Evolutionary conservation across 148 eudicot species (phyloP), one percentile per base, ranked within the genome.

Genomic region (Chenopodium formosanum): DNA sequence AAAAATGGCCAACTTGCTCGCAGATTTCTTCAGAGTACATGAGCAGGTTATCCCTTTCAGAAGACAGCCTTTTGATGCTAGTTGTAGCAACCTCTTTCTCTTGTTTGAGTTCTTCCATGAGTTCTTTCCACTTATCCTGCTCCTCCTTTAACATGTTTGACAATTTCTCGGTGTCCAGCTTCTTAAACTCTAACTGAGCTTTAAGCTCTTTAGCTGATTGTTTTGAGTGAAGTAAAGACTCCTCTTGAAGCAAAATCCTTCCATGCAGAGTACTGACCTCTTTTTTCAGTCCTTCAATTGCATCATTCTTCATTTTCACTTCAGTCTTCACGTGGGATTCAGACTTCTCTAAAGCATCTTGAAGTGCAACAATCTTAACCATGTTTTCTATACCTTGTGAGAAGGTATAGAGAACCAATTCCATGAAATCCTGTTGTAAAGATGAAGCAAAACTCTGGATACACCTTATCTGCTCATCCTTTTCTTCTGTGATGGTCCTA

Each of bases 21-120:
- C 68, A 77, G 44, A 86, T 60, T 79, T 81, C 85, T 73, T 86
- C 91, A 62, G 86, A 78, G 74, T 82, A 88, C 67, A 19, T 60
- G 71, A 90, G 56, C 81, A 93, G 75, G 76, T 81, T 74, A 20
- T 90, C 94, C 85, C 84, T 88, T 56, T 89, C 88, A 0, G 22
- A 31, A 22, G 82, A 87, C 71, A 88, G 50, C 22, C 82, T 87
- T 71, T 17, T 82, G 69, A 87, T 80, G 75, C 81, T 78, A 76
- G 84, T 82, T 48, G 70, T 62, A 75, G 83, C 75, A 81, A 67
- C 81, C 82, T 58, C 78, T 31, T 83, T 86, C 64, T 85, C 80
- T 19, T 52, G 83, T 85, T 89, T 84, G 25, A 86, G 90, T 44
- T 84, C 85, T 79, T 82, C 70, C 34, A 90, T 84, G 66, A 58